These are phyloP conservation scores for Clavispora santaluciae DNA, from an alignment of 805 yeast genomes.

Conservation along the genomic window DNA sequence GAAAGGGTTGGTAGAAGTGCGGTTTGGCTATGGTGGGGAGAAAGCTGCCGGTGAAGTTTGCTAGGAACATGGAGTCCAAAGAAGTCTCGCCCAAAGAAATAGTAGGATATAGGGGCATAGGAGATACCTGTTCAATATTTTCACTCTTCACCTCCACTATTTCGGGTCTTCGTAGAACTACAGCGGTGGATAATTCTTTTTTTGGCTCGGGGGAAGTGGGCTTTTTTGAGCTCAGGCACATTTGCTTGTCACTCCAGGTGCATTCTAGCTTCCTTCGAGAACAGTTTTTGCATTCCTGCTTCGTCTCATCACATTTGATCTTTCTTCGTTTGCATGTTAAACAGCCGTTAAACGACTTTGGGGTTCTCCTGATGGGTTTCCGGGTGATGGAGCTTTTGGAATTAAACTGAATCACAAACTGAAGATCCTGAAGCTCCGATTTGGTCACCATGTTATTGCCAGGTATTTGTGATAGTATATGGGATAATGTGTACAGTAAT, in stretches of 20 bases:
- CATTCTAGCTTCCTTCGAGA: conserved; percentile 5
- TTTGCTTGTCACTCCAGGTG: conserved; percentile 2
- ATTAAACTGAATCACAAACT: conserved; percentile 6
- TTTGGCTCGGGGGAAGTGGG: background rate
- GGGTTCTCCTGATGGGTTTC: conserved; percentile 3
- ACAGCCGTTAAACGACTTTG: conserved; percentile 9
- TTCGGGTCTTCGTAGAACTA: too few species aligned
- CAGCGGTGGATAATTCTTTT: background rate
- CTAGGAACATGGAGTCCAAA: conserved; percentile 7
- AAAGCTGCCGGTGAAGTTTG: conserved; percentile 7
- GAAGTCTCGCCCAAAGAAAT: background rate
- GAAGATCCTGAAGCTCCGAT: conserved; percentile 4
- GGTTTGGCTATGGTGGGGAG: conserved; percentile 14
- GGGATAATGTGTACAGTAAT: too few species aligned
- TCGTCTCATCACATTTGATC: conserved; percentile 14
- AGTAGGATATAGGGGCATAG: background rate
- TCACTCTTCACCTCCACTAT: too few species aligned
- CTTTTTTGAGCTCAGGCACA: background rate
- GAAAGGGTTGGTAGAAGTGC: conserved; percentile 5
- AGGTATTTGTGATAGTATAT: background rate
- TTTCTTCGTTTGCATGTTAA: conserved; percentile 11
- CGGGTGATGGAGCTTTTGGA: background rate
- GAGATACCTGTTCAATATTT: background rate
- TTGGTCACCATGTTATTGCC: background rate
- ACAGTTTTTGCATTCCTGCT: conserved; percentile 8